A percentile compares a stretch with the other conserved stretches of the same genome.
Evolutionary conservation across 768 basidiomycete genomes (phyloP).

Genomic region (Austroboletus festivus): DNA sequence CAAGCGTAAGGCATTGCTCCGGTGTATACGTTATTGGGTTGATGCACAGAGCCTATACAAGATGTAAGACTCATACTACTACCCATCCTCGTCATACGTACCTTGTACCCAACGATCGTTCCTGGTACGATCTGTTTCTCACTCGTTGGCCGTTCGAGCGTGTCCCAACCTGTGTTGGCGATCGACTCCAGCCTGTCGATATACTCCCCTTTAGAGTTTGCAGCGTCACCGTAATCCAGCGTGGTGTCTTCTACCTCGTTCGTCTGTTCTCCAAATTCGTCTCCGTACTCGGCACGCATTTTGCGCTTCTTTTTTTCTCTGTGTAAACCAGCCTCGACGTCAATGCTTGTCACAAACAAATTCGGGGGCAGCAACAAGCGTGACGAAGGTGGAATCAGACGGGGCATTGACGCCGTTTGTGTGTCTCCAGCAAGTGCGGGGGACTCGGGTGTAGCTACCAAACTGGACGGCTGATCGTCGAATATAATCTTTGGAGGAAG

Average conservation of each 20-base stretch:
- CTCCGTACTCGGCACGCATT: constrained; percentile 34
- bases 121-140: constrained; percentile 30
- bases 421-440: no score
- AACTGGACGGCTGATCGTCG: constrained; percentile 22
- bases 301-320: constrained; percentile 37
- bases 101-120: constrained; percentile 49
- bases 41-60: constrained; percentile 51
- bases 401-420: constrained; percentile 18
- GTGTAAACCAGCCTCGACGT: constrained; percentile 52
- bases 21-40: constrained; percentile 60
- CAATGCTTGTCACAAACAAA: constrained; percentile 68
- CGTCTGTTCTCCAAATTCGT: not conserved
- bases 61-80: not conserved
- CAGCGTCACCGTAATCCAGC: constrained; percentile 11
- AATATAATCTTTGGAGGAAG: constrained; percentile 57
- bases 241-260: not conserved
- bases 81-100: constrained; percentile 15
- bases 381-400: constrained; percentile 63
- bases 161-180: constrained; percentile 17
- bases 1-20: constrained; percentile 51
- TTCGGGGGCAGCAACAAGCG: constrained; percentile 54
- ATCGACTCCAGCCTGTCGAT: constrained; percentile 8
- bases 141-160: constrained; percentile 21
- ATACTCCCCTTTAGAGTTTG: not conserved
- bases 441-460: no score